Conservation (phyloP, 257 asterid species). For the Jaltomata sinuosa region DNA sequence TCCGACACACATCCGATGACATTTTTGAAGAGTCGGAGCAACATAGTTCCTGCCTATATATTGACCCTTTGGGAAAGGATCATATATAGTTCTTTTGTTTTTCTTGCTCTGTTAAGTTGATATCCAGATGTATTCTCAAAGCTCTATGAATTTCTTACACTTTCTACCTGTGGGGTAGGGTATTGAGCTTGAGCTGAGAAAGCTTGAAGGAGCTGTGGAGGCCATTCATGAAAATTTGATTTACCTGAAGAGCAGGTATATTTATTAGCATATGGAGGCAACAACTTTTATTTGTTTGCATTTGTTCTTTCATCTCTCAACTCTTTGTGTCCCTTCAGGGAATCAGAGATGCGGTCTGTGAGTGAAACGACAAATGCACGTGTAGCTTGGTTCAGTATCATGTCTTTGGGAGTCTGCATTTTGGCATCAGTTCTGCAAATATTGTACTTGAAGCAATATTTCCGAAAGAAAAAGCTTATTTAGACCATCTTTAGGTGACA, state of each 20-base stretch:
- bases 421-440: conserved; percentile 46
- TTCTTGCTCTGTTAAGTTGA: background rate
- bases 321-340: conserved; percentile 33
- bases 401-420: conserved; percentile 72
- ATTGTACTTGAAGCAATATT: conserved; percentile 54
- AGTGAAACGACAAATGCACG: conserved; percentile 59
- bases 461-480: conserved; percentile 87
- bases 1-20: too few species aligned
- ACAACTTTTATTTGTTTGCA: background rate
- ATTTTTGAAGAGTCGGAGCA: too few species aligned
- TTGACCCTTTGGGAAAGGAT: background rate
- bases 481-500: conserved; percentile 28
- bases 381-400: conserved; percentile 76
- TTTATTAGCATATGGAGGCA: background rate
- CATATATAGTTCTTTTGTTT: background rate
- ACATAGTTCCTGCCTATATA: background rate
- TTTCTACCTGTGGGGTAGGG: conserved; percentile 55
- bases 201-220: conserved; percentile 89
- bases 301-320: background rate
- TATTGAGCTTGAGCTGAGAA: conserved; percentile 77
- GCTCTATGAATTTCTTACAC: background rate
- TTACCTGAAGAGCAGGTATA: conserved; percentile 66
- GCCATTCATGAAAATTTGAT: conserved; percentile 76
- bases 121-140: background rate
- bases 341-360: conserved; percentile 61